phyloP scores from a whole-genome alignment of 2,329 filamentous ascomycete genomes.

The Seiridium cupressi region DNA sequence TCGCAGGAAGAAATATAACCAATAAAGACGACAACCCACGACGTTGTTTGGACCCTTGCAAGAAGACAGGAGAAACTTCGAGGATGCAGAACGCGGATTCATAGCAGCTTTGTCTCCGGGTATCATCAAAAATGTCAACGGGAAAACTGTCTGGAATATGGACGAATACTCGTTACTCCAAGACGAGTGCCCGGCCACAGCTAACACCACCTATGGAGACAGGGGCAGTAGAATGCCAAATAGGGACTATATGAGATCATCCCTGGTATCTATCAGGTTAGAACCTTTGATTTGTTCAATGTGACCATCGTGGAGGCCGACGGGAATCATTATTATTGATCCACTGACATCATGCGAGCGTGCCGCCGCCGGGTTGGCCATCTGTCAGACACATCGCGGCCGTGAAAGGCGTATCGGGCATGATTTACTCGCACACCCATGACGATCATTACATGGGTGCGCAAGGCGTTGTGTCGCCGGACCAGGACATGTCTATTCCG shows the following conservation, averaged over 20 bases:
- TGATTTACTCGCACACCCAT: constrained; percentile 41
- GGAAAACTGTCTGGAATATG: constrained; percentile 22
- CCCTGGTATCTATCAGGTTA: constrained; percentile 36
- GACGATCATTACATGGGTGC: constrained; percentile 35
- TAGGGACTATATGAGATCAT: constrained; percentile 34
- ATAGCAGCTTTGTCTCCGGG: constrained; percentile 10
- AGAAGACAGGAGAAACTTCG: constrained; percentile 14
- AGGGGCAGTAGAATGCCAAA: constrained; percentile 26
- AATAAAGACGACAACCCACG: background rate
- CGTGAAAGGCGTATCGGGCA: constrained; percentile 21
- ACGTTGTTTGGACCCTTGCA: background rate
- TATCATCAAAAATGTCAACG: constrained; percentile 11
- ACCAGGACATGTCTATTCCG: constrained; percentile 11
- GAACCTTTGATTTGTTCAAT: constrained; percentile 37
- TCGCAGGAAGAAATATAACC: background rate
- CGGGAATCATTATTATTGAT: constrained; percentile 37
- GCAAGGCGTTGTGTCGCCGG: constrained; percentile 16
- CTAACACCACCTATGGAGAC: constrained; percentile 33
- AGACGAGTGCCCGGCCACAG: constrained; percentile 22
- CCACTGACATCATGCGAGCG: constrained; percentile 33
- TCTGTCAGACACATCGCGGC: constrained; percentile 29
- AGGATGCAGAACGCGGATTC: constrained; percentile 14
- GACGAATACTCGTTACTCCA: constrained; percentile 29
- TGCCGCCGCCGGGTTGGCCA: constrained; percentile 27
- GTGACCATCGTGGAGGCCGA: constrained; percentile 37